Base-by-base conservation (phyloP, 352 stramenopile genomes). In the Aphanomyces cochlioides region DNA sequence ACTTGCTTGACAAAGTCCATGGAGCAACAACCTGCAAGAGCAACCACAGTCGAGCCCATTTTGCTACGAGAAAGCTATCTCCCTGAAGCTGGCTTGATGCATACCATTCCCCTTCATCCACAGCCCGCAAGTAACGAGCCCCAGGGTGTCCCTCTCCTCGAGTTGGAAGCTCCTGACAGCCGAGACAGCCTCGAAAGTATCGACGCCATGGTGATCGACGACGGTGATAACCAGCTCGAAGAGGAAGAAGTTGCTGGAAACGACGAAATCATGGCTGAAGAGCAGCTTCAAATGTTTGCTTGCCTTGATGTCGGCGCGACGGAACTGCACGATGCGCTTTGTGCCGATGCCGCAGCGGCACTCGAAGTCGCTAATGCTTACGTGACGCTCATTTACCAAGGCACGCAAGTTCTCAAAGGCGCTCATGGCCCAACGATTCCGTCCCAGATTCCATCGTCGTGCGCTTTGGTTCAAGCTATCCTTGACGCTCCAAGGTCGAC, bases 371-470 rank as follows among this genome's bases (percentile, higher is more conserved):
- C 13, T 1, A 66, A 66, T 28, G 58, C 13, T 2, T 66, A 66
- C 28, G 58, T 66, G 38, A 66, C 58, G 38, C 58, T 66, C 13
- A 66, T 66, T 28, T 66, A 66, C 43, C 58, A 66, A 66, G 58
- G 58, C 13, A 19, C 58, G 38, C 15, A 13, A 12, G 28, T 66
- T 15, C 43, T 66, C 38, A 66, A 66, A 53, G 58, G 58, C 19
- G 58, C 13, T 1, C 19, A 28, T 53, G 58, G 58, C 13, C 34
- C 58, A 57, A 56, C 38, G 38, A 37, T 57, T 15, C 58, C 58
- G 38, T 15, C 58, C 17, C 58, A 66, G n/a, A 19, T 66, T 10
- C 58, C 58, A 15, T 13, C 13, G 10, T 15, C 13, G 13, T 66
- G 58, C 43, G 38, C 38, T 38, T 28, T 66, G 15, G 45, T 53